Evolutionary conservation across 805 yeast species (phyloP), one percentile per base, ranked within the genome.

Genomic region (Ogataea paradorogensis): DNA sequence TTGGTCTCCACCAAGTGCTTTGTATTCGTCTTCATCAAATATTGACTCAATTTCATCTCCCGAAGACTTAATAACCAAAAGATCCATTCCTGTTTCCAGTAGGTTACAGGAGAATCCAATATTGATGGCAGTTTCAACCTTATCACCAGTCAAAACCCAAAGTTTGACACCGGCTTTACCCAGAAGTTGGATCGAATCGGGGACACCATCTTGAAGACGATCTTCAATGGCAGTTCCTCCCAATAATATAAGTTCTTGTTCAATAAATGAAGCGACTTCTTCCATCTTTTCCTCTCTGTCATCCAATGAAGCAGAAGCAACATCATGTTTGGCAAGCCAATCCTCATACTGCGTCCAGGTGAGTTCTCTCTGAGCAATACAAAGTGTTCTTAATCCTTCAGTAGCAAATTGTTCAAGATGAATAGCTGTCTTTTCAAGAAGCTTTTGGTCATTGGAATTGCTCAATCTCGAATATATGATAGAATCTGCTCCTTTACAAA

Each of bases 191-290:
- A 85, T 85, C 11, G 91, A 75, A 51, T 84, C 93, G 2, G 93
- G 91, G 39, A 85, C 95, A 65, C 93, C 93, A 52, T 82, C 88
- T 62, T 85, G 95, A 45, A 85, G 65, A 58, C 89, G 71, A 67
- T 85, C 95, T 60, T 85, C 95, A 60, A 85, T 85, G 23, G 93
- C 93, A 28, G 95, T 85, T 48, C 93, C 93, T 53, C 95, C 95
- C 16, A 84, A 62, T 38, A 85, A 64, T 11, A 68, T 69, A 51
- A 85, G 66, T 28, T 81, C 80, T 31, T 76, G 67, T 60, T 85
- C 95, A 45, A 85, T 79, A 4, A 78, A 71, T 44, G 84, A 87
- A 9, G 89, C 88, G 28, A 82, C 85, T 16, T 69, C 76, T 53
- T 84, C 93, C 77, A 85, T 77, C 48, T 74, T 71, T 15, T 71